These are phyloP conservation scores for Sporothrix globosa DNA, from an alignment of 2,329 filamentous ascomycete genomes.

Conservation along the genomic window DNA sequence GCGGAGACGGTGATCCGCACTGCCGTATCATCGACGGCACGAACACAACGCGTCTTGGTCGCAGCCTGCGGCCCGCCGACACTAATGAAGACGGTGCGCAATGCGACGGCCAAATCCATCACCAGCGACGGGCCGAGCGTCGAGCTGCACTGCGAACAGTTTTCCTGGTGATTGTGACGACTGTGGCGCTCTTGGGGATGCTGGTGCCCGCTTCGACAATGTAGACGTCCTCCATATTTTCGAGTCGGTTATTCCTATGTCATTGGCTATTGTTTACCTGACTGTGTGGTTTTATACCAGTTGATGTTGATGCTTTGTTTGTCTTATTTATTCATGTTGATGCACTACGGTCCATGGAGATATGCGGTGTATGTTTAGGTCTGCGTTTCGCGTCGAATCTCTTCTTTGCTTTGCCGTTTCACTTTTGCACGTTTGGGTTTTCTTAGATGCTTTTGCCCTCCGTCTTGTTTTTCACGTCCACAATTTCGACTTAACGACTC, in stretches of 20 bases:
- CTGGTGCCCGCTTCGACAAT: no score
- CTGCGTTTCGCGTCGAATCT: neutral
- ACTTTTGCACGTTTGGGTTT: neutral
- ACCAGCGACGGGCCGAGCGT: constrained; percentile 51
- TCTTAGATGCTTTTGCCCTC: neutral
- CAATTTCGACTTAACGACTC: neutral
- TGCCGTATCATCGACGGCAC: constrained; percentile 43
- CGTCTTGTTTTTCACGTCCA: neutral
- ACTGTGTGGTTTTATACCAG: constrained; percentile 1
- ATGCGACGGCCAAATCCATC: constrained; percentile 51
- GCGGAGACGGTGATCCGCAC: constrained; percentile 46
- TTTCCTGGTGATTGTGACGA: constrained; percentile 47
- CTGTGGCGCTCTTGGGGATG: constrained; percentile 45
- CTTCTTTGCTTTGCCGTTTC: no score
- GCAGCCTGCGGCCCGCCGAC: constrained; percentile 54
- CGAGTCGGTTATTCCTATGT: neutral
- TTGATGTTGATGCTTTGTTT: neutral
- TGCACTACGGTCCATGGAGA: neutral
- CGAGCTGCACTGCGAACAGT: constrained; percentile 57
- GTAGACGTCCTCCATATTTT: neutral
- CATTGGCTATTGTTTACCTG: neutral
- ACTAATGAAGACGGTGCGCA: constrained; percentile 51
- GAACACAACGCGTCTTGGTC: constrained; percentile 49
- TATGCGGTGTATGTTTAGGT: neutral
- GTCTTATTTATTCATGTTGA: neutral